phyloP scores from a whole-genome alignment of 345 rosid genomes.

The Citropsis articulata region DNA sequence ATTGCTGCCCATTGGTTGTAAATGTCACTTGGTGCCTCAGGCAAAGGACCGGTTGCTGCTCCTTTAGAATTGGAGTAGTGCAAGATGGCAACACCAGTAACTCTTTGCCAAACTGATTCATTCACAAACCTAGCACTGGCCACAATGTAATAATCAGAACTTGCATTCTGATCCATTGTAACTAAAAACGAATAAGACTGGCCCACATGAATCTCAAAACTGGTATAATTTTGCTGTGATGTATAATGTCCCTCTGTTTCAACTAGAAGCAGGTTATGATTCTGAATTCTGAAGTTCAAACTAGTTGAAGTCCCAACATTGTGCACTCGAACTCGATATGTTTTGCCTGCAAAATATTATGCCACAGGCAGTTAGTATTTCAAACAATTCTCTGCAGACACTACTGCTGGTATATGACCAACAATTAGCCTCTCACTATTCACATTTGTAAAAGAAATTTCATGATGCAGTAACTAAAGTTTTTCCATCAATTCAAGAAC shows the following conservation, averaged over 20 bases:
- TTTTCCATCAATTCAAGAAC: background rate
- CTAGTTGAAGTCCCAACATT: conserved; percentile 90
- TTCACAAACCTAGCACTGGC: conserved; percentile 96
- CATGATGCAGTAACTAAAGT: background rate
- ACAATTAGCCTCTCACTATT: background rate
- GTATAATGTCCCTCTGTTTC: conserved; percentile 90
- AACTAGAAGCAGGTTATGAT: conserved; percentile 74
- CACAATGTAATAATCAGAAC: conserved; percentile 78
- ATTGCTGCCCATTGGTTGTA: conserved; percentile 75
- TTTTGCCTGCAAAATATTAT: conserved; percentile 62
- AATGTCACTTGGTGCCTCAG: conserved; percentile 63
- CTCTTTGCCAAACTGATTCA: conserved; percentile 83
- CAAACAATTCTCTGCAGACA: background rate
- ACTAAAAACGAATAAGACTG: conserved; percentile 90
- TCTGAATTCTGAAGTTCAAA: conserved; percentile 93
- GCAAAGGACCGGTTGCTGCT: conserved; percentile 76
- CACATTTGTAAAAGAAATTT: background rate
- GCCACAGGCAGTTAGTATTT: conserved; percentile 5
- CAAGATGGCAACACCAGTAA: conserved; percentile 89
- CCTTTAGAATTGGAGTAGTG: conserved; percentile 91
- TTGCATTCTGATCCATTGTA: conserved; percentile 89
- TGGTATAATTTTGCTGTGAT: conserved; percentile 59
- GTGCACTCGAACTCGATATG: conserved; percentile 78
- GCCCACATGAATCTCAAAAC: conserved; percentile 86
- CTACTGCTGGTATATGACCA: background rate